Evolutionary conservation across 2,329 filamentous ascomycete species (phyloP), one percentile per base, ranked within the genome.

Genomic region (Sclerotinia sclerotiorum): DNA sequence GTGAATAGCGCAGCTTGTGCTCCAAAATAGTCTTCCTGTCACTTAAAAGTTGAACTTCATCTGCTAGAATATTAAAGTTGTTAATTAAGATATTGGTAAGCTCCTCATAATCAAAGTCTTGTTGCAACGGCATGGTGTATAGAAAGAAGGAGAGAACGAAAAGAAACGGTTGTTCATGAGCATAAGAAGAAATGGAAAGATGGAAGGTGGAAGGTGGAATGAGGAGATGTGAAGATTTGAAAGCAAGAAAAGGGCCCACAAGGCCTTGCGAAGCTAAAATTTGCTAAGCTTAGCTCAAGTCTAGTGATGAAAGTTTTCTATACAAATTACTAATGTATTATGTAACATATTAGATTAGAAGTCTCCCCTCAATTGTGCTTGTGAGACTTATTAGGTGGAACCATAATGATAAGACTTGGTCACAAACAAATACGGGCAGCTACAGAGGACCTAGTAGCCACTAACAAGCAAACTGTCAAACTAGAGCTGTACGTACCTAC

Each of bases 1-100:
- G 87, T 44, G 87, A 87, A 79, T 86, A 89, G 65, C 85, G 83
- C 72, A 89, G 81, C 79, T 90, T 90, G 78, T 89, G 86, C 79
- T 89, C 87, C 69, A 90, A 80, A 67, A 89, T 84, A 39, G 85
- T 88, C 76, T 89, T 88, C 72, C 85, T 84, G 77, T 89, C 87
- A 72, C 84, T 84, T 76, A 90, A 77, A 67, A 81, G 82, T 79
- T 90, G 87, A 54, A 89, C 86, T 79, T 90, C 84, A 79, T 88
- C 84, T 73, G 87, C 87, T 68, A 90, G 82, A 67, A 86, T 82
- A 78, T 84, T 85, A 80, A 90, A 89, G 72, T 87, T 88, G 80
- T 88, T 85, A 72, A 86, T 82, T 77, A 90, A 80, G 73, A 83
- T 87, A 79, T 85, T 83, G 19, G 84, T 84, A 72, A 84, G 80